Evolutionary conservation across 2,329 filamentous ascomycete genomes (phyloP).

Genomic region (Simplicillium aogashimaense): DNA sequence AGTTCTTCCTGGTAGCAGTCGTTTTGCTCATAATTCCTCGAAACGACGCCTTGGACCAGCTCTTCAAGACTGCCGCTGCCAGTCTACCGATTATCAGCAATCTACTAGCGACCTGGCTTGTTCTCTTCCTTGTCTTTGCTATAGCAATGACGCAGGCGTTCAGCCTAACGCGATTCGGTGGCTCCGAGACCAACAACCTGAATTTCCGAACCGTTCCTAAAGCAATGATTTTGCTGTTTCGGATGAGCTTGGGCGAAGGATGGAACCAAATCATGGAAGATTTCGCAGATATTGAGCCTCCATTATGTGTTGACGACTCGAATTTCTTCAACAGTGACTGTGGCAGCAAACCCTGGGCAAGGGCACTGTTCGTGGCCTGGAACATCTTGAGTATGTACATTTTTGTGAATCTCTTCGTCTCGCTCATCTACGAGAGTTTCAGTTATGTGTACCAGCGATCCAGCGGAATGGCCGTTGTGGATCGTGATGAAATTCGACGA

Average conservation of each 20-base stretch:
- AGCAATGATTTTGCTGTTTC: conserved; percentile 84
- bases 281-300: conserved; percentile 69
- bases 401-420: conserved; percentile 96
- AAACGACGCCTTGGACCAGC: conserved; percentile 92
- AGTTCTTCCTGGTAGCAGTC: conserved; percentile 86
- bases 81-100: conserved; percentile 87
- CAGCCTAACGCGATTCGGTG: conserved; percentile 81
- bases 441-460: conserved; percentile 98
- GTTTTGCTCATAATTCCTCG: conserved; percentile 85
- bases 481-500: conserved; percentile 83
- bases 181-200: conserved; percentile 62
- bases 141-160: conserved; percentile 96
- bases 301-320: conserved; percentile 63
- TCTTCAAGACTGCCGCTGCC: conserved; percentile 97
- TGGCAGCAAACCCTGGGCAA: conserved; percentile 81
- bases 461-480: conserved; percentile 82
- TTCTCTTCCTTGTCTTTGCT: conserved; percentile 90
- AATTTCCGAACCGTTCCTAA: conserved; percentile 95
- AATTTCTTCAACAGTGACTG: conserved; percentile 86
- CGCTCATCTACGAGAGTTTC: conserved; percentile 98
- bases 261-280: conserved; percentile 99
- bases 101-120: conserved; percentile 90
- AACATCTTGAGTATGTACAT: conserved; percentile 99
- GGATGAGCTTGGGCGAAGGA: conserved; percentile 86
- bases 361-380: conserved; percentile 87